Evolutionary conservation across 2,329 filamentous ascomycete species (phyloP).

Genomic region (Ilyonectria robusta): DNA sequence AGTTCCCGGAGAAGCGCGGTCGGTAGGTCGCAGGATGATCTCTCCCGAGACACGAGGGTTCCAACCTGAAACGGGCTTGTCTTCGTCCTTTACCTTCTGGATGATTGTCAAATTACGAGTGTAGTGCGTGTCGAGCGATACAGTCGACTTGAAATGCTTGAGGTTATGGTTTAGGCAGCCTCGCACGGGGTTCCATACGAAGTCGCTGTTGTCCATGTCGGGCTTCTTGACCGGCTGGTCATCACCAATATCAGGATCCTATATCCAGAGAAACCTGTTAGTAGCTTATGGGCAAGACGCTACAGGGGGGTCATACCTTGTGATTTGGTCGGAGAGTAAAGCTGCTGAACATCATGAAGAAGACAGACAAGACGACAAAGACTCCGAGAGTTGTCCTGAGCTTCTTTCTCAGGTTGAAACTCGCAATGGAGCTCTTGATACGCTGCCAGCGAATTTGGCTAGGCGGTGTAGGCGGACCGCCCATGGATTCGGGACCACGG

Average conservation of each 20-base stretch:
- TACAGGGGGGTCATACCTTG: constrained; percentile 48
- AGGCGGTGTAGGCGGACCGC: constrained; percentile 47
- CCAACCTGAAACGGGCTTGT: constrained; percentile 38
- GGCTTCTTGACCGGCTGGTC: constrained; percentile 45
- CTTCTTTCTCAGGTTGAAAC: constrained; percentile 43
- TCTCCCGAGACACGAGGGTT: constrained; percentile 60
- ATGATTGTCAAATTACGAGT: constrained; percentile 56
- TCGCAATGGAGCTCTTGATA: constrained; percentile 40
- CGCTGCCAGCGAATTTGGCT: constrained; percentile 49
- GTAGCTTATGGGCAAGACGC: background rate
- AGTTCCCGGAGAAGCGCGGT: constrained; percentile 51
- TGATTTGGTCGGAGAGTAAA: constrained; percentile 36
- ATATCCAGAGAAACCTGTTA: constrained; percentile 3
- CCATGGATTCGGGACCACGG: constrained; percentile 63
- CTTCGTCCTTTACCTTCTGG: constrained; percentile 52
- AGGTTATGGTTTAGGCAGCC: constrained; percentile 44
- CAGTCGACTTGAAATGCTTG: background rate
- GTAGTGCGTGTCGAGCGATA: constrained; percentile 52
- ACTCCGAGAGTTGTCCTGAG: constrained; percentile 51
- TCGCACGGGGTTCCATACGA: constrained; percentile 47
- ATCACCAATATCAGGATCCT: constrained; percentile 42
- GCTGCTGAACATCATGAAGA: constrained; percentile 47
- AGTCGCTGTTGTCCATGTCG: constrained; percentile 35
- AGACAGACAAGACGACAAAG: constrained; percentile 52
- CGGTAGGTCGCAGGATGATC: constrained; percentile 59